A percentile compares a stretch with the other conserved stretches of the same genome.
Evolutionary conservation across 1,284 basidiomycete genomes (phyloP).

Genomic region (Fomitopsis betulina): DNA sequence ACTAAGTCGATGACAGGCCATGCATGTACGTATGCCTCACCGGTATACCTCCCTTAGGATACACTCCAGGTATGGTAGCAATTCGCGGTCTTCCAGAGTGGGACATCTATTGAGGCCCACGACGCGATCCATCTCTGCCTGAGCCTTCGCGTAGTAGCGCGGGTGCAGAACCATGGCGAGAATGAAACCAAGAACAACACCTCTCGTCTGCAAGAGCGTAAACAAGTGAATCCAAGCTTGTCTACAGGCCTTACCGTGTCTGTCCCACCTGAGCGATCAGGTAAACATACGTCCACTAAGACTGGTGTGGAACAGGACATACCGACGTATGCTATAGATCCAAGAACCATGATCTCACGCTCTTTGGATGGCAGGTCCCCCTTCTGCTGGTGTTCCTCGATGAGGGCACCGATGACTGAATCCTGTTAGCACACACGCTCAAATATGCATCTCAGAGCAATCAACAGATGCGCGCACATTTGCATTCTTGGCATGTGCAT

Average conservation of each 20-base stretch:
- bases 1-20: too few species aligned
- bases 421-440: background rate
- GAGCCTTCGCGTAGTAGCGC: conserved; percentile 42
- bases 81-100: conserved; percentile 39
- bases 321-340: conserved; percentile 45
- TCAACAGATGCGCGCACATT: too few species aligned
- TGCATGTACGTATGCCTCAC: too few species aligned
- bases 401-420: background rate
- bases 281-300: too few species aligned
- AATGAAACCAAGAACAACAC: conserved; percentile 27
- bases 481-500: conserved; percentile 48
- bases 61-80: conserved; percentile 49
- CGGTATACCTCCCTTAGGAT: conserved; percentile 46
- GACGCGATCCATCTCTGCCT: conserved; percentile 25
- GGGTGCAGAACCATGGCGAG: conserved; percentile 49
- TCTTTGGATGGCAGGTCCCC: conserved; percentile 19
- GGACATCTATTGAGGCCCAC: conserved; percentile 42
- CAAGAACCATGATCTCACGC: conserved; percentile 49
- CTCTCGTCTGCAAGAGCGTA: background rate
- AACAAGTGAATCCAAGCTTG: conserved; percentile 10
- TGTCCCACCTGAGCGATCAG: conserved; percentile 16
- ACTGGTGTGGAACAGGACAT: conserved; percentile 9
- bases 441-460: conserved; percentile 16
- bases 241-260: conserved; percentile 26
- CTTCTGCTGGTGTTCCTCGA: background rate